Percentiles rank a stretch among this genome's conserved stretches.
phyloP scores from a whole-genome alignment of 2,329 filamentous ascomycete genomes.

The Lecanicillium sp. region DNA sequence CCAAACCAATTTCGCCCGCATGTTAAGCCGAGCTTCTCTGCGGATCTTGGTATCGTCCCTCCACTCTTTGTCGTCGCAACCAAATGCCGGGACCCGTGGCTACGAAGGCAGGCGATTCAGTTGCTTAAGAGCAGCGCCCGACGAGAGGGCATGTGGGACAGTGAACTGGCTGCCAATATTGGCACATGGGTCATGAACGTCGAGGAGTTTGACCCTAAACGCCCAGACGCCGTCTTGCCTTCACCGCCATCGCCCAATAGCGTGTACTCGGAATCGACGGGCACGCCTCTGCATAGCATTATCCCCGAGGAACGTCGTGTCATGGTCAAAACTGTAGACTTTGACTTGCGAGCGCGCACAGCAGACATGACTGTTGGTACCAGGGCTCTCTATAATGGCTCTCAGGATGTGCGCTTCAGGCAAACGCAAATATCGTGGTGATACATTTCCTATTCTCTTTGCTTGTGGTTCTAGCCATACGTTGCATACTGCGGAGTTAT shows the following conservation, averaged over 20 bases:
- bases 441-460: conserved; percentile 1
- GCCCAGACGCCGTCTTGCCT: no score
- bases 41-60: conserved; percentile 56
- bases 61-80: conserved; percentile 60
- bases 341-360: conserved; percentile 43
- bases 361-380: conserved; percentile 48
- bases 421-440: conserved; percentile 41
- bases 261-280: conserved; percentile 2
- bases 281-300: conserved; percentile 5
- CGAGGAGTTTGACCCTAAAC: conserved; percentile 38
- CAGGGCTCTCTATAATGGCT: conserved; percentile 38
- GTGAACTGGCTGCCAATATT: conserved; percentile 48
- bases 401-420: conserved; percentile 39
- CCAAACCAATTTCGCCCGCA: conserved; percentile 31
- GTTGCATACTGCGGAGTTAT: not conserved
- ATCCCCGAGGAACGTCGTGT: conserved; percentile 48
- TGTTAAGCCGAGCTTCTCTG: conserved; percentile 55
- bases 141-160: conserved; percentile 65
- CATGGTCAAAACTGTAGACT: conserved; percentile 49
- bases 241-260: not conserved
- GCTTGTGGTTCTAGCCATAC: not conserved
- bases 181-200: conserved; percentile 47
- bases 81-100: conserved; percentile 51
- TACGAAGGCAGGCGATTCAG: conserved; percentile 53
- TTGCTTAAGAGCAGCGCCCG: conserved; percentile 52